These are phyloP conservation scores for Penicillium hesseltinei DNA, from an alignment of 2,329 filamentous ascomycete genomes.

Conservation along the genomic window DNA sequence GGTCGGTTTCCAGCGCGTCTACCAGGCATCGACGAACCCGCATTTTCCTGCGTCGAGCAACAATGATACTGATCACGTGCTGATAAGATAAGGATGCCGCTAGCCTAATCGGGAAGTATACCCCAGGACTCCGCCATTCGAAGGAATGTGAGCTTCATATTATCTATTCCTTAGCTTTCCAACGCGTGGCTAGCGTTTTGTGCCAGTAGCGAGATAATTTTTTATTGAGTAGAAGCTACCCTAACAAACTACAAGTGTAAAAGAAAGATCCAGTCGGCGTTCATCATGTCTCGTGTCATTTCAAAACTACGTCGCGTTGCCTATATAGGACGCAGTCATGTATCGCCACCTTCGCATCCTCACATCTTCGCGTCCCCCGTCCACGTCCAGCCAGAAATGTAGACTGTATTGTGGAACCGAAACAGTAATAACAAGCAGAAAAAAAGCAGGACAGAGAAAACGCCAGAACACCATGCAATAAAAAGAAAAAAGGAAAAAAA, in stretches of 20 bases:
- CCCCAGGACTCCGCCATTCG: background rate
- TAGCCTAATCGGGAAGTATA: conserved; percentile 3
- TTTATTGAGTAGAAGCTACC: too few relatives aligned
- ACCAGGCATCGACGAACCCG: conserved; percentile 16
- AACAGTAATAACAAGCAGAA: conserved; percentile 14
- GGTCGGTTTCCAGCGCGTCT: conserved; percentile 37
- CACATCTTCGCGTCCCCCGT: conserved; percentile 1
- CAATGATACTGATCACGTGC: conserved; percentile 22
- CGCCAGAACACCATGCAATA: conserved; percentile 27
- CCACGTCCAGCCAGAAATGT: background rate
- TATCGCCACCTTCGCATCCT: conserved; percentile 5
- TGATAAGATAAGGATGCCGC: conserved; percentile 9
- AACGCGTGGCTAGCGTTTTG: background rate
- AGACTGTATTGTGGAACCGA: background rate
- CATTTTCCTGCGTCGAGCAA: conserved; percentile 13
- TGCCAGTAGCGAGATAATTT: background rate
- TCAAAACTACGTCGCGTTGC: conserved; percentile 8
- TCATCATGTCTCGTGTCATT: conserved; percentile 12
- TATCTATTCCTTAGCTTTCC: background rate
- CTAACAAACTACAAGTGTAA: background rate
- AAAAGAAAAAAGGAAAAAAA: background rate
- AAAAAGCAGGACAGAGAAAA: conserved; percentile 14
- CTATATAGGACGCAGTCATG: conserved; percentile 9
- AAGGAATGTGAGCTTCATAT: background rate
- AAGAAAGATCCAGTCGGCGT: background rate